These are phyloP conservation scores for Apiotrichum brassicae DNA, from an alignment of 1,284 basidiomycete species.

Conservation along the genomic window DNA sequence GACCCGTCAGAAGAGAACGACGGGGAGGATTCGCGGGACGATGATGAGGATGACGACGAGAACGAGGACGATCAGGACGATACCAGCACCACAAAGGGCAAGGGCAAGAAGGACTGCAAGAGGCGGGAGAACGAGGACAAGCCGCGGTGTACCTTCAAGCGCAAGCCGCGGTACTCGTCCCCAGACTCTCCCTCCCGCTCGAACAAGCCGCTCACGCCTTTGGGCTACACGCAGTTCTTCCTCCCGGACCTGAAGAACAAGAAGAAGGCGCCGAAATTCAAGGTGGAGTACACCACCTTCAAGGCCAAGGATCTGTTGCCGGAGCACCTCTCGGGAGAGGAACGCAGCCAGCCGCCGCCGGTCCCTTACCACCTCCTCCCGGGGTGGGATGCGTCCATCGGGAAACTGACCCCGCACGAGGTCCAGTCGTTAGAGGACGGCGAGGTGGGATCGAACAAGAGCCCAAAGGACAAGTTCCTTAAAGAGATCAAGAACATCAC, in stretches of 20 bases:
- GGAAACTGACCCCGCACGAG: constrained; percentile 3
- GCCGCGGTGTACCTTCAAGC: constrained; percentile 44
- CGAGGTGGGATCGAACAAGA: not conserved
- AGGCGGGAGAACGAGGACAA: constrained; percentile 43
- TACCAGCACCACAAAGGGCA: constrained; percentile 21
- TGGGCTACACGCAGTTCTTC: constrained; percentile 59
- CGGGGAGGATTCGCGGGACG: not conserved
- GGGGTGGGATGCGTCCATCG: constrained; percentile 32
- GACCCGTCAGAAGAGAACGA: constrained; percentile 7
- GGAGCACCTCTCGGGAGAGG: constrained; percentile 15
- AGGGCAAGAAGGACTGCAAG: constrained; percentile 36
- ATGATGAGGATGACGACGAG: constrained; percentile 19
- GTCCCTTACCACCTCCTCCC: constrained; percentile 65
- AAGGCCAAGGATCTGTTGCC: constrained; percentile 47
- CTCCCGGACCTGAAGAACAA: constrained; percentile 60
- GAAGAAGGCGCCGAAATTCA: constrained; percentile 56
- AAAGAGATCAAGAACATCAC: constrained; percentile 54
- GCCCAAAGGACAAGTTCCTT: constrained; percentile 24
- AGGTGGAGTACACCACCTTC: constrained; percentile 74
- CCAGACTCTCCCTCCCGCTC: constrained; percentile 36
- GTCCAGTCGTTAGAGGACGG: constrained; percentile 1
- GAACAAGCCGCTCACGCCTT: constrained; percentile 34
- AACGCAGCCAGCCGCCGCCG: constrained; percentile 45
- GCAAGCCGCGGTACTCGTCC: constrained; percentile 38
- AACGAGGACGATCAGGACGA: not conserved